Evolutionary conservation across 176 grass and related monocot genomes (phyloP), one percentile per base, ranked within the genome.

Genomic region (Cenchrus fungigraminus): DNA sequence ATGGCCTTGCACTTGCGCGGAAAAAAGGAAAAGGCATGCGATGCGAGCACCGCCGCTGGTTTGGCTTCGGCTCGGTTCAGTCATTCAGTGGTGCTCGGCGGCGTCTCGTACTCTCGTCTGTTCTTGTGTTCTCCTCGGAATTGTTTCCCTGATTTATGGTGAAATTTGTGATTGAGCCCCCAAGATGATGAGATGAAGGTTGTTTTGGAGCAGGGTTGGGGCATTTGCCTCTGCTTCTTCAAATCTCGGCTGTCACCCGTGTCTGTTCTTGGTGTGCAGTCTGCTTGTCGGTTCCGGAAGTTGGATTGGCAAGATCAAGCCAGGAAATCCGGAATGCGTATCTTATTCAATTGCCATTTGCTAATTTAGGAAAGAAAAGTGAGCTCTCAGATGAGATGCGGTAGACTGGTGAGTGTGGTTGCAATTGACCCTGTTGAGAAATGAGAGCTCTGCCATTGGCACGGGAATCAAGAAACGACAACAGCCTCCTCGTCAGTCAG

Each of bases 1-100:
- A 42, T 56, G 74, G 70, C 68, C 64, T 76, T 53, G 83, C 82
- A 86, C 82, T 70, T 70, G 72, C 5, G 53, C 53, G 25, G 49
- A 25, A 29, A 74, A 83, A 68, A 79, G 56, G 69, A 32, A 75
- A 56, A 75, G 29, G 51, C 45, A 15, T 34, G 34, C 34, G 22
- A 25, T 25, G 22, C 45, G 4, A 20, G 12, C 20, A 61, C 58
- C 20, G 44, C 22, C 70, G 70, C 70, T 51, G 70, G n/a, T 72
- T 14, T 72, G 15, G 22, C 14, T 17, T 40, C 19, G 56, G 6
- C 20, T n/a, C 56, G 6, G n/a, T 11, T 11, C 6, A 14, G 32
- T 68, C 22, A 25, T 25, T 25, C 22, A 25, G 22, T 25, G 44
- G 1, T 4, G 12, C 53, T 69, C 37, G 3, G 15, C 65, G 3